A percentile compares a stretch with the other conserved stretches of the same genome.
These are phyloP conservation scores for Chionographis japonica DNA, from an alignment of 106 monocot genomes.

Conservation along the genomic window DNA sequence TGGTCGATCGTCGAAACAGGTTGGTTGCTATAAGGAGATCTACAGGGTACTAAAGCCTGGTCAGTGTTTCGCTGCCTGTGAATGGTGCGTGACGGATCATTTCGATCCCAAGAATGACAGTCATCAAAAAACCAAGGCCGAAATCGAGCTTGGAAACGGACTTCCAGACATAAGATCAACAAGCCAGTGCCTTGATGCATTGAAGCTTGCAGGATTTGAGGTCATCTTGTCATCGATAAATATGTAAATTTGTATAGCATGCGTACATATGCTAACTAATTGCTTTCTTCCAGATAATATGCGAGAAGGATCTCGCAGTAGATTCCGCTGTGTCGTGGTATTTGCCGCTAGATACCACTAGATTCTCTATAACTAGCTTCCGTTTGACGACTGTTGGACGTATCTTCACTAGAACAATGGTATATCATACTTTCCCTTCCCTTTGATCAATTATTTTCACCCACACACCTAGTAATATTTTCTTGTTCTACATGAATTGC, in stretches of 20 bases:
- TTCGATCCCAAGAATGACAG: conserved; percentile 65
- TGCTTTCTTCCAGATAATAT: conserved; percentile 41
- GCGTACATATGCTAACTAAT: no score
- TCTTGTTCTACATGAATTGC: neutral
- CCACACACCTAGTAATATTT: neutral
- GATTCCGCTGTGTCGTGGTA: conserved; percentile 92
- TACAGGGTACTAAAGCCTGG: conserved; percentile 87
- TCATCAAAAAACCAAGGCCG: conserved; percentile 77
- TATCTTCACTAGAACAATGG: conserved; percentile 69
- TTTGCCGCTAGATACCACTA: conserved; percentile 70
- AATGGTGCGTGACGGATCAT: conserved; percentile 94
- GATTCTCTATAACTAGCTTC: conserved; percentile 77
- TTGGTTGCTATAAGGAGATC: conserved; percentile 94
- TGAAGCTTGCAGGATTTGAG: conserved; percentile 90
- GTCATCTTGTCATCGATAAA: conserved; percentile 10
- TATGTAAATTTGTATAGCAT: no score
- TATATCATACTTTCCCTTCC: conserved; percentile 11
- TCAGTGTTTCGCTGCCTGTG: conserved; percentile 94
- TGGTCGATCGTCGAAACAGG: conserved; percentile 21
- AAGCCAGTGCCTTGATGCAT: conserved; percentile 73
- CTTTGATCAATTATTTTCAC: no score
- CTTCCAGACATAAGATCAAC: conserved; percentile 84
- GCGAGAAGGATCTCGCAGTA: conserved; percentile 80
- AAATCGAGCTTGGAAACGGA: conserved; percentile 95
- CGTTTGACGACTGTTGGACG: conserved; percentile 82